Conservation (phyloP, 495 filamentous ascomycete species). For the Entonaema liquescens region DNA sequence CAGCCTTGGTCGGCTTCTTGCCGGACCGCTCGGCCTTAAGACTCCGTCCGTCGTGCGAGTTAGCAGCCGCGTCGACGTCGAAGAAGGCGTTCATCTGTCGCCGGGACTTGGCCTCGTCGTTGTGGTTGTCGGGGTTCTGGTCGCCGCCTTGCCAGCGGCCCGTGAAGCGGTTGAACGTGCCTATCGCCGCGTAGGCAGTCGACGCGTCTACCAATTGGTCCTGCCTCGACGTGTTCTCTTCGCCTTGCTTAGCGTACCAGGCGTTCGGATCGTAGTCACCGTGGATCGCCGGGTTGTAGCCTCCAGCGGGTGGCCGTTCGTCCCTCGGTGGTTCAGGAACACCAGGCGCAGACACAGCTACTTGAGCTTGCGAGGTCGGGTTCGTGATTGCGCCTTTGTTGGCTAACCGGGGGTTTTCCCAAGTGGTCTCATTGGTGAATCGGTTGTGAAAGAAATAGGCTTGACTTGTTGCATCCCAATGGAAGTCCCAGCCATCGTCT, state of each 20-base stretch:
- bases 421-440: slow-evolving; percentile 77
- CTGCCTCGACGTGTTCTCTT: slow-evolving; percentile 41
- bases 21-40: slow-evolving; percentile 87
- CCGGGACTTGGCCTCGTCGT: slow-evolving; percentile 86
- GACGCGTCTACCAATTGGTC: slow-evolving; percentile 41
- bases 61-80: slow-evolving; percentile 97
- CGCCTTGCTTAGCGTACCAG: slow-evolving; percentile 75
- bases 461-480: slow-evolving; percentile 77
- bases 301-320: slow-evolving; percentile 57
- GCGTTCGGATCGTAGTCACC: slow-evolving; percentile 95
- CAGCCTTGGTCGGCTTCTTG: slow-evolving; percentile 87
- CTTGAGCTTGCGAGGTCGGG: slow-evolving; percentile 32
- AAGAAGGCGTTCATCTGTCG: slow-evolving; percentile 96
- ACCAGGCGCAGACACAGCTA: slow-evolving; percentile 38
- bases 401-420: slow-evolving; percentile 88
- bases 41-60: slow-evolving; percentile 89
- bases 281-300: slow-evolving; percentile 96
- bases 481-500: slow-evolving; percentile 88
- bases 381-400: slow-evolving; percentile 42
- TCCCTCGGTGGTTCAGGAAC: slow-evolving; percentile 46
- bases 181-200: slow-evolving; percentile 69
- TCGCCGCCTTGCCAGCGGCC: slow-evolving; percentile 85
- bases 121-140: slow-evolving; percentile 63
- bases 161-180: slow-evolving; percentile 90
- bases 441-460: slow-evolving; percentile 93